A percentile compares a stretch with the other conserved stretches of the same genome.
phyloP scores from a whole-genome alignment of 306 rosid species.

The Geum urbanum region DNA sequence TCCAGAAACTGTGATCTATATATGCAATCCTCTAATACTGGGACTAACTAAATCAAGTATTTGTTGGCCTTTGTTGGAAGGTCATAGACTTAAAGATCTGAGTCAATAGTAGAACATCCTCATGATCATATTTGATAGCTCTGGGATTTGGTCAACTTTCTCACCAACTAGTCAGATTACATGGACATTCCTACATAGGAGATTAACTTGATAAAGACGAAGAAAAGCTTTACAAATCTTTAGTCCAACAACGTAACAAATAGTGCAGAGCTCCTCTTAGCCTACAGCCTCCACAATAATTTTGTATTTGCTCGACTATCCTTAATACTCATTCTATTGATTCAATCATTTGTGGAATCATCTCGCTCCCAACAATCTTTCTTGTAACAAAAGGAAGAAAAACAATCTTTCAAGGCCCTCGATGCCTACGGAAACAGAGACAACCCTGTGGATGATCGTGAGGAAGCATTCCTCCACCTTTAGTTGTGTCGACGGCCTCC shows the following conservation, averaged over 20 bases:
- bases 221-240: slow-evolving; percentile 59
- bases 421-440: slow-evolving; percentile 69
- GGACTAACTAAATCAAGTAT: background rate
- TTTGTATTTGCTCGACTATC: slow-evolving; percentile 40
- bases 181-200: slow-evolving; percentile 28
- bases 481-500: slow-evolving; percentile 91
- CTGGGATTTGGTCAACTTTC: background rate
- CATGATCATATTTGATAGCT: background rate
- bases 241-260: slow-evolving; percentile 43
- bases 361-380: slow-evolving; percentile 18
- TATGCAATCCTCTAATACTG: background rate
- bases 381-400: slow-evolving; percentile 20
- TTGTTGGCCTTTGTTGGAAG: background rate
- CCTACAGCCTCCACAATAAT: slow-evolving; percentile 39
- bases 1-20: too few species aligned
- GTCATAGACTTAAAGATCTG: background rate
- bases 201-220: slow-evolving; percentile 15
- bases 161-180: slow-evolving; percentile 18
- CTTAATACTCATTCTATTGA: slow-evolving; percentile 26
- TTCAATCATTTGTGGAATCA: slow-evolving; percentile 32
- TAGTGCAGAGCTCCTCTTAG: slow-evolving; percentile 42
- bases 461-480: slow-evolving; percentile 99
- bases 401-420: slow-evolving; percentile 71
- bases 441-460: slow-evolving; percentile 81
- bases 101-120: background rate